These are phyloP conservation scores for Polyplosphaeria fusca DNA, from an alignment of 495 filamentous ascomycete genomes.

Conservation along the genomic window DNA sequence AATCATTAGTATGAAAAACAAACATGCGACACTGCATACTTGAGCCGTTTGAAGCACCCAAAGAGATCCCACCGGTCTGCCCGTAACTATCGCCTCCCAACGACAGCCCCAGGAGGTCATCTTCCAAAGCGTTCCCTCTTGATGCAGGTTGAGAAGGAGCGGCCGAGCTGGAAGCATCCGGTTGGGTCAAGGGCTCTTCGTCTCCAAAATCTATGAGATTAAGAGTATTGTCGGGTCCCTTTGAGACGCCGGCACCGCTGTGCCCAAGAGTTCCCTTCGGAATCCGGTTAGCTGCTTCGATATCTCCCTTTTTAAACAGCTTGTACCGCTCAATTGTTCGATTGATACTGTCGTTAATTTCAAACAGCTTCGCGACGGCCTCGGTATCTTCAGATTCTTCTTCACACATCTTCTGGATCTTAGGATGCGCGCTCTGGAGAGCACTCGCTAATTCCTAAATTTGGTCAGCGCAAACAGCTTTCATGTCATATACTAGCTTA, in stretches of 20 bases:
- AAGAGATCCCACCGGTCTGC: conserved; percentile 76
- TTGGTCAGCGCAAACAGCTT: too few species aligned
- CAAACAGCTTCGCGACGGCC: conserved; percentile 88
- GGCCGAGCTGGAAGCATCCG: conserved; percentile 12
- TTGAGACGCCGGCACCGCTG: conserved; percentile 63
- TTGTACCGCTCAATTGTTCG: conserved; percentile 93
- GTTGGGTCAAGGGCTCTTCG: conserved; percentile 47
- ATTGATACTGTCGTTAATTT: conserved; percentile 99
- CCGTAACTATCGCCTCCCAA: conserved; percentile 58
- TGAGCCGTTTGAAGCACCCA: conserved; percentile 54
- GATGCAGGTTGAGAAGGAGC: conserved; percentile 38
- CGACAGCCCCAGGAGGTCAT: conserved; percentile 68
- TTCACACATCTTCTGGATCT: conserved; percentile 99
- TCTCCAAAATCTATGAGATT: conserved; percentile 89
- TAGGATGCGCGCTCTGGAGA: conserved; percentile 89
- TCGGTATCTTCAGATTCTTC: conserved; percentile 96
- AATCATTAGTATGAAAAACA: not conserved
- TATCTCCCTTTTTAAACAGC: conserved; percentile 87
- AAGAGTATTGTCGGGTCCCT: conserved; percentile 76
- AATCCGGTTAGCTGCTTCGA: conserved; percentile 81
- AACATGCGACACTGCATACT: conserved; percentile 2
- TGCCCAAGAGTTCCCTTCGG: conserved; percentile 77
- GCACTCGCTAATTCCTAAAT: conserved; percentile 82
- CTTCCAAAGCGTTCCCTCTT: conserved; percentile 46
- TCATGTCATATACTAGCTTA: conserved; percentile 38